A percentile compares a stretch with the other conserved stretches of the same genome.
These are phyloP conservation scores for Mycena olivaceomarginata DNA, from an alignment of 768 basidiomycete species.

Conservation along the genomic window DNA sequence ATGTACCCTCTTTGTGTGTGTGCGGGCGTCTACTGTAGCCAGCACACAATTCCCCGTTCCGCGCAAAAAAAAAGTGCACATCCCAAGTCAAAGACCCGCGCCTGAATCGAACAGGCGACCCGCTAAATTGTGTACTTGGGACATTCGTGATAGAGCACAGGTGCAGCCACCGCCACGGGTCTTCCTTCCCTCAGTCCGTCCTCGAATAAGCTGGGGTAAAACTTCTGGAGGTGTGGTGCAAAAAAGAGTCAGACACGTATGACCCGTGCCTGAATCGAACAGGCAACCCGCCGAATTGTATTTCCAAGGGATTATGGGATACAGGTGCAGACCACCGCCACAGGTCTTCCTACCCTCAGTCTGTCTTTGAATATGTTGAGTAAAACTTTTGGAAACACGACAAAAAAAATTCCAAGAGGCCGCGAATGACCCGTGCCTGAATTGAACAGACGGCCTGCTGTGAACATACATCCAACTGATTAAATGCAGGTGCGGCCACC, in stretches of 20 bases:
- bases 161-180: background rate
- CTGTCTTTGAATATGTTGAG: too few relatives aligned
- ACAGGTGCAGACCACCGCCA: background rate
- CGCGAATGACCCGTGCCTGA: background rate
- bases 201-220: too few relatives aligned
- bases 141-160: background rate
- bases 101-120: background rate
- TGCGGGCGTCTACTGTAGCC: too few relatives aligned
- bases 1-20: too few relatives aligned
- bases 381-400: background rate
- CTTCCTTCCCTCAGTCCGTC: background rate
- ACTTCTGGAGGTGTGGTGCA: background rate
- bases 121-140: background rate
- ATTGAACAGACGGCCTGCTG: background rate
- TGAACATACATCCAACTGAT: background rate
- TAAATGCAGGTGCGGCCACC: background rate
- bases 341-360: background rate
- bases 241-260: too few relatives aligned
- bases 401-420: too few relatives aligned
- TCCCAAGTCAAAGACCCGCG: too few relatives aligned
- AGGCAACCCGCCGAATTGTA: background rate
- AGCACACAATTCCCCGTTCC: too few relatives aligned
- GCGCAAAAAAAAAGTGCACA: too few relatives aligned
- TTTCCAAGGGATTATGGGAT: background rate
- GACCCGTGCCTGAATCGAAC: background rate